Base-by-base conservation (phyloP, 805 yeast genomes). In the Kluyveromyces nonfermentans region DNA sequence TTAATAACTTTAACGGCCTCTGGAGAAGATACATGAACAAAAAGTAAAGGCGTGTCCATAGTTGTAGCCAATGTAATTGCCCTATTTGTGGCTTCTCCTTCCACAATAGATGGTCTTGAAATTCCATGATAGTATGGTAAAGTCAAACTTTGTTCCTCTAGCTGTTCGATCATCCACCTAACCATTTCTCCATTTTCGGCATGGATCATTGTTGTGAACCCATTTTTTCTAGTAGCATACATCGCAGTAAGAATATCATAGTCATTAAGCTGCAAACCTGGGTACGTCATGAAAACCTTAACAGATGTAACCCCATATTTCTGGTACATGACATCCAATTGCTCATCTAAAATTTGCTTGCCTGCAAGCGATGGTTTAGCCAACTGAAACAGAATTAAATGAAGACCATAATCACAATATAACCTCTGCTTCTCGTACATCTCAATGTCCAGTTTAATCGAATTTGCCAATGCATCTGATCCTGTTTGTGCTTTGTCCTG, bases 151-250 rank as follows among this genome's bases (percentile, higher is more conserved):
- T 65, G 62, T 46, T 60, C 57, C 44, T 67, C 67, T 14, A 72
- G 54, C 40, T 68, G 68, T 33, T 67, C 66, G 43, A 63, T 66
- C 46, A 69, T 58, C 49, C 65, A 69, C 22, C 60, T 59, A 37
- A 72, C 71, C 38, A 72, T 63, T 45, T 72, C 77, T 39, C 71
- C 64, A 52, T 72, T 72, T 50, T 72, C 77, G n/a, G 77, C 76
- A 49, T 72, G 77, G 20, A 72, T 65, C 74, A 72, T 70, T 1
- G 72, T 68, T 6, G 77, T 72, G 51, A 72, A 64, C 9, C 69
- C 67, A 31, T 67, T 50, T 40, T 64, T 62, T 35, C 75, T 60
- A 7, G 69, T 67, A 17, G 63, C 65, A 15, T 63, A 50, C 48
- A 73, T 47, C 5, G 69, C 62, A 15, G 62, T 63, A 53, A 72